Evolutionary conservation across 1,284 basidiomycete species (phyloP), one percentile per base, ranked within the genome.

Genomic region (Fistulinella staudtii): DNA sequence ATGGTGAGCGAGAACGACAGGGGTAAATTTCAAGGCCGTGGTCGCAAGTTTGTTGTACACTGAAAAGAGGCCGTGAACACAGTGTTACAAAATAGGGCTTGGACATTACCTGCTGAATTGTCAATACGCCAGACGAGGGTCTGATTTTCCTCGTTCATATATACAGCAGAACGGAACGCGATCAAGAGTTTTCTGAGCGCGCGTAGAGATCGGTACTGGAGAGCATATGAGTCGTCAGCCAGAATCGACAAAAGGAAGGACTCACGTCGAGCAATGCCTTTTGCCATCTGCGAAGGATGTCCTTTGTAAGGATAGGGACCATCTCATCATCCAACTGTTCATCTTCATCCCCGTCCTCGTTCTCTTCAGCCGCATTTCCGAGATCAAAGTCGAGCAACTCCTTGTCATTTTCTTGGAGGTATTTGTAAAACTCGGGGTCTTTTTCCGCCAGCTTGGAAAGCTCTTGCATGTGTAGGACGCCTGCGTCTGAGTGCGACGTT

Each of bases 391-490:
- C 74, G 6, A 99, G 75, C 24, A 99, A 71, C 43, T 93, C 92
- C 45, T 76, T 73, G 68, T 99, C 95, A 62, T 99, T 95, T 68
- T 98, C 92, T 70, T 96, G 86, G 7, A 99, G 75, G 63, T 96
- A 99, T 67, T 96, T 93, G 84, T 83, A 99, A 71, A 99, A 99
- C 59, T 97, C 95, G 15, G 95, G 95, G 64, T 99, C 96, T 66
- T 91, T 95, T 67, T 95, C 88, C 11, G 89, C 89, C 30, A 99
- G 77, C 59, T 90, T 86, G 38, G 89, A 85, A n/a, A 99, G 79
- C 45, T 97, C 87, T 36, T 81, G 65, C 36, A 89, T 69, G 68
- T 95, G 93, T 8, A 71, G 65, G 58, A 74, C 70, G 46, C 85
- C 89, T 61, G 90, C 77, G 45, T 85, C 88, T 79, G 54, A 9